Evolutionary conservation across 225 moss, liverwort and hornwort genomes (phyloP), one percentile per base, ranked within the genome.

Genomic region (Neckera pumila): DNA sequence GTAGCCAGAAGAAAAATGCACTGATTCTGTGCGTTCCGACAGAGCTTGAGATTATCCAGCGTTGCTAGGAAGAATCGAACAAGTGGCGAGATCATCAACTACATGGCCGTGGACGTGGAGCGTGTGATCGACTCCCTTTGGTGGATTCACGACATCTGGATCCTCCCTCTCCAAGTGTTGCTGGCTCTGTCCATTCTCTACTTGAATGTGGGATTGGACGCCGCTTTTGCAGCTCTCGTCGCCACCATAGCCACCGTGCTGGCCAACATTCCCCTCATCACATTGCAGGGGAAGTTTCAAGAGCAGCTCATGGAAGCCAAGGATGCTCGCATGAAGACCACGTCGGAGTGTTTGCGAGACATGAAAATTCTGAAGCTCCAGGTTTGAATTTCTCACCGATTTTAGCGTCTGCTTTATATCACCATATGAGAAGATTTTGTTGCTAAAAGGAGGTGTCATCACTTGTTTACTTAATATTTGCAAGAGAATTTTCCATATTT

Each of bases 71-170:
- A 88, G 58, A 85, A 86, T 59, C 94, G 96, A 71, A 90, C 96
- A n/a, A 92, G 38, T 19, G 95, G 96, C 64, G 96, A 96, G 86
- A 94, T 96, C 58, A 93, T 97, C 92, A 97, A 97, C 73, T 95
- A 92, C 85, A 90, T 96, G 85, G 92, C 95, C 2, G 92, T 95
- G 72, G 97, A 97, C 58, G 89, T 91, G 5, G 92, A 93, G 86
- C 93, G 96, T 26, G 82, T 95, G 61, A 71, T 89, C 14, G 89
- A 90, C 40, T 79, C 18, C 58, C 11, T 90, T 94, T 95, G 88
- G 91, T 95, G 94, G 89, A 45, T 97, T 47, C 90, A 90, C 21
- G 92, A 94, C n/a, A 8, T 94, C 13, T 96, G 95, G 90, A 81
- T 92, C 38, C 79, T 96, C 27, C 96, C 96, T 12, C 87, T 97